A percentile compares a stretch with the other conserved stretches of the same genome.
These are phyloP conservation scores for Salvia miltiorrhiza DNA, from an alignment of 257 asterid species.

Conservation along the genomic window DNA sequence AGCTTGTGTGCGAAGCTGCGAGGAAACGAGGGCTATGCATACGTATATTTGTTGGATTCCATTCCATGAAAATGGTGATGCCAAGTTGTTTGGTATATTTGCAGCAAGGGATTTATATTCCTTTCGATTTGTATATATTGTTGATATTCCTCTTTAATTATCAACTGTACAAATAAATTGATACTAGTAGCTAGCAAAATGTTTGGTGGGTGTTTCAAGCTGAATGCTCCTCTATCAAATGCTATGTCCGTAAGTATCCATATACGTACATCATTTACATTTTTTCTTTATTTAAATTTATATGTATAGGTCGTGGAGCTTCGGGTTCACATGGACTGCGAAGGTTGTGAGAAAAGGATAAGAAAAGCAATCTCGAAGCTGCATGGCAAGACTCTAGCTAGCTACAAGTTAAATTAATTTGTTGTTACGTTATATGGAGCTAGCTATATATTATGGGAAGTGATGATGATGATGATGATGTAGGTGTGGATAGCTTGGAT, in stretches of 20 bases:
- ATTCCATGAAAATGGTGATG: background rate
- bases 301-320: conserved; percentile 48
- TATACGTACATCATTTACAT: background rate
- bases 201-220: conserved; percentile 48
- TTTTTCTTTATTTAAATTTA: background rate
- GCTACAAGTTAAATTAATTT: background rate
- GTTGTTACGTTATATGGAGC: no score
- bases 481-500: conserved; percentile 51
- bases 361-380: conserved; percentile 49
- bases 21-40: background rate
- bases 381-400: conserved; percentile 25
- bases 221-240: conserved; percentile 23
- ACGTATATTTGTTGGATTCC: background rate
- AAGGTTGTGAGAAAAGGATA: conserved; percentile 54
- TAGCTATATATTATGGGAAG: no score
- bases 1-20: no score
- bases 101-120: conserved; percentile 13
- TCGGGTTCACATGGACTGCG: conserved; percentile 57
- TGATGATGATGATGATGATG: background rate
- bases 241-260: conserved; percentile 40
- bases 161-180: background rate
- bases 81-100: conserved; percentile 16
- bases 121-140: conserved; percentile 2
- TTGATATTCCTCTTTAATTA: conserved; percentile 15
- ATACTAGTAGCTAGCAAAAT: no score